Base-by-base conservation (phyloP, 1,139 yeast genomes). In the Hemisphaericaspora xylofermentans region DNA sequence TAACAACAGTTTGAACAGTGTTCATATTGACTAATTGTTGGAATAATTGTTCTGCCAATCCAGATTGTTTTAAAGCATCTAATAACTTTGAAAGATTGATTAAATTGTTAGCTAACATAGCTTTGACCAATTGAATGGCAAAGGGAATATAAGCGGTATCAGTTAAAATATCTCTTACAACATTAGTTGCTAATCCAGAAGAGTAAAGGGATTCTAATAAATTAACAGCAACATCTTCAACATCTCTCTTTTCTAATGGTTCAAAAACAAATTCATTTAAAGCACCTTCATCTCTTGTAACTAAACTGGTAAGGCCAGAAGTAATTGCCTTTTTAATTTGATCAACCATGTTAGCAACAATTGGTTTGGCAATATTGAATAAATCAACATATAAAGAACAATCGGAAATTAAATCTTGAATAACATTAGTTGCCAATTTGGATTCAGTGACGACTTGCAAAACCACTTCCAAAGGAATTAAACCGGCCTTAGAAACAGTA, bases 151-250 rank as follows among this genome's bases (percentile, higher is more conserved):
- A 71, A 33, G 51, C 45, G 16, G 66, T 40, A 52, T 71, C 75
- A 27, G 74, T 69, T 44, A 71, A 57, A 35, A 71, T 61, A 30
- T 73, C 57, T 52, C 61, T 59, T 38, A 71, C 72, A 16, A 71
- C 74, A 28, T 68, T 63, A 34, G 66, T 51, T 14, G 73, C 76
- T 50, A 71, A 68, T 14, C 76, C 76, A 13, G 76, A 70, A 35
- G 58, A 44, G 33, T 61, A 70, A 50, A 71, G 64, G 7, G 74
- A 68, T 50, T 70, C 66, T 51, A 71, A 66, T 42, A 69, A 58
- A 43, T 67, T 68, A 33, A 64, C 63, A 13, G 67, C 63, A 36
- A 69, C 58, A 21, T 54, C 53, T 46, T 65, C 54, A 26, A 57
- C 48, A 43, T 61, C 71, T 48, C 67, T 55, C 47, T 55, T 54